Percentiles rank a stretch among this genome's conserved stretches.
Evolutionary conservation across 345 rosid genomes (phyloP).

Genomic region (Conringia planisiliqua): DNA sequence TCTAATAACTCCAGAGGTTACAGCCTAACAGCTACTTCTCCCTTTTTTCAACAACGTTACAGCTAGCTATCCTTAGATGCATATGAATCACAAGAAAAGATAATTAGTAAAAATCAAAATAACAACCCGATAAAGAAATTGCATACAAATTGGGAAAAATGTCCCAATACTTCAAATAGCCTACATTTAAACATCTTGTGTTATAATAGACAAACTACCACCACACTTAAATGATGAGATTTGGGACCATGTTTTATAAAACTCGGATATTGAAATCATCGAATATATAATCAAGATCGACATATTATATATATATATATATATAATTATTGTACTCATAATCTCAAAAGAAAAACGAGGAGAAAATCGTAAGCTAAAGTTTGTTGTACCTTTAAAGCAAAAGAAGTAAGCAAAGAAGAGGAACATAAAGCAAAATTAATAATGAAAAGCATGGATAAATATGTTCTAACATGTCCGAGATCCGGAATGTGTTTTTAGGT

Average conservation of each 20-base stretch:
- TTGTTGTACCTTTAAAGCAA: background rate
- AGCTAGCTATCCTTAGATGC: conserved; percentile 13
- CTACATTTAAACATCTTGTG: background rate
- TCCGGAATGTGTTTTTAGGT: conserved; percentile 35
- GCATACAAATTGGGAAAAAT: conserved; percentile 1
- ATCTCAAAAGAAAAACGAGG: background rate
- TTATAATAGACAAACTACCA: conserved; percentile 1
- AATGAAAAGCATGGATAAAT: conserved; percentile 32
- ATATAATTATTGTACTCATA: background rate
- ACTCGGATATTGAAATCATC: background rate
- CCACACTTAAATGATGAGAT: conserved; percentile 5
- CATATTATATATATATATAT: background rate
- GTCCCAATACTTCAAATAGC: conserved; percentile 9
- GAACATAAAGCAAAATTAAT: conserved; percentile 12
- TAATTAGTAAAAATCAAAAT: background rate
- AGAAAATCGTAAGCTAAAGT: background rate
- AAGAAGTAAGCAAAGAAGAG: background rate
- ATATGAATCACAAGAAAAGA: background rate
- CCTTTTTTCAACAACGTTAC: background rate
- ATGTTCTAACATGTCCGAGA: conserved; percentile 42
- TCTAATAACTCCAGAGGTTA: conserved; percentile 20
- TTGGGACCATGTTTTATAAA: conserved; percentile 6
- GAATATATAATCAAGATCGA: background rate
- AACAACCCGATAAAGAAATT: background rate
- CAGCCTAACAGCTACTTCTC: conserved; percentile 24